These are phyloP conservation scores for Chytriomyces sp. DNA, from an alignment of 192 early-diverging fungal genomes.

Conservation along the genomic window DNA sequence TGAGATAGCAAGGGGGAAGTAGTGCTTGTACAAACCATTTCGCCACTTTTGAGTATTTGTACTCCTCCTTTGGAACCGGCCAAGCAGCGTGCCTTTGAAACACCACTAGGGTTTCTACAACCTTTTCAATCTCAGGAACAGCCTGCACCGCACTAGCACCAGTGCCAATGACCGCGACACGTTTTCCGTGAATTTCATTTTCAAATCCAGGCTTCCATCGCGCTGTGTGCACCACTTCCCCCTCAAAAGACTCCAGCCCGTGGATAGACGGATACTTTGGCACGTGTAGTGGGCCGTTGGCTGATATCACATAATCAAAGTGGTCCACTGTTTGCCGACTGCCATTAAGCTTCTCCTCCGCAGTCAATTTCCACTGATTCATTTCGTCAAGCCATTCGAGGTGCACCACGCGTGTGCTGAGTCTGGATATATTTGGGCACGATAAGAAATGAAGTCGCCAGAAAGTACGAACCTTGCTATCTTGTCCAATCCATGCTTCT, in stretches of 20 bases:
- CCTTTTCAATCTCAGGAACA: constrained; percentile 7
- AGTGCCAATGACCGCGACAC: constrained; percentile 31
- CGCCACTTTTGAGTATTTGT: not conserved
- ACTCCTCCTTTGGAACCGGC: constrained; percentile 3
- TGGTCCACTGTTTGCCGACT: not conserved
- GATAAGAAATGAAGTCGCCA: not conserved
- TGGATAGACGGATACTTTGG: constrained; percentile 21
- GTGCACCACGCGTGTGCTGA: not conserved
- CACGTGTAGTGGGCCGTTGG: constrained; percentile 16
- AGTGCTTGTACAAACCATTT: not conserved
- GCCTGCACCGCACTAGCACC: constrained; percentile 23
- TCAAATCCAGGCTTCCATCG: not conserved
- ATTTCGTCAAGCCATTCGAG: constrained; percentile 1
- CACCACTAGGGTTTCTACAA: not conserved
- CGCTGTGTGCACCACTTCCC: constrained; percentile 29
- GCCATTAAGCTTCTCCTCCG: not conserved
- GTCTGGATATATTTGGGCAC: not conserved
- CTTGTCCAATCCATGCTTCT: not conserved
- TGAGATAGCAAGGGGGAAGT: not conserved
- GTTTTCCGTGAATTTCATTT: constrained; percentile 6
- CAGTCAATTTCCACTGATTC: constrained; percentile 9
- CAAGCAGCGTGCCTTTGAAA: constrained; percentile 31
- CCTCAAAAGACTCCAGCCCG: constrained; percentile 14
- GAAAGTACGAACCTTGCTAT: not conserved
- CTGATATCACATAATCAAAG: constrained; percentile 22